Evolutionary conservation across 2,329 filamentous ascomycete species (phyloP).

Genomic region (Talaromyces sp.): DNA sequence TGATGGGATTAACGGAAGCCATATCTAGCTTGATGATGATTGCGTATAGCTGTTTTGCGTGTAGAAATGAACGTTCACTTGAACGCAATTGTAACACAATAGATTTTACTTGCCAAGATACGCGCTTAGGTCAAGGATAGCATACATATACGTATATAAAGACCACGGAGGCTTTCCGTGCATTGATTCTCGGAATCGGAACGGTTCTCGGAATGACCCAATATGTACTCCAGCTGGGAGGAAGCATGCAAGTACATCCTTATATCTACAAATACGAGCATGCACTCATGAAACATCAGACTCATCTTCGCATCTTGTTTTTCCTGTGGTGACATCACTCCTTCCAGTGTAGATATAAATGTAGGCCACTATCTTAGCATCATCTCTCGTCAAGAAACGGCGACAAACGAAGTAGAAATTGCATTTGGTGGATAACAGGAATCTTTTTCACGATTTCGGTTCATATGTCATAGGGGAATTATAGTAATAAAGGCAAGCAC

Average conservation of each 20-base stretch:
- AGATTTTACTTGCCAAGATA: not conserved
- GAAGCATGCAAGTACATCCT: not conserved
- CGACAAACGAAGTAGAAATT: not conserved
- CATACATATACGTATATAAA: not conserved
- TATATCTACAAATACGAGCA: not conserved
- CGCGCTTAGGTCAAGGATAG: not conserved
- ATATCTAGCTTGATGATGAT: not conserved
- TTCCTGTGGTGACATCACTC: not conserved
- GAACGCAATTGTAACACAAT: not conserved
- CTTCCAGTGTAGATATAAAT: not conserved
- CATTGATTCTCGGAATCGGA: not conserved
- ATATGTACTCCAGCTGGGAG: not conserved
- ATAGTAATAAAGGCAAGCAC: not conserved
- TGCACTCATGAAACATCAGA: too few species aligned
- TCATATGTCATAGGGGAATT: too few species aligned
- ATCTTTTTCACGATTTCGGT: too few species aligned
- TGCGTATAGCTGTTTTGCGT: not conserved
- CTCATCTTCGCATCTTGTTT: too few species aligned
- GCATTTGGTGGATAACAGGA: too few species aligned
- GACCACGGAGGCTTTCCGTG: not conserved
- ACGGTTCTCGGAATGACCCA: not conserved
- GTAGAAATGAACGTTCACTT: not conserved
- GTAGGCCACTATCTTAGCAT: not conserved
- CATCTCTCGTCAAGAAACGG: not conserved
- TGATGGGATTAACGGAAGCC: conserved; percentile 1